Percentiles rank a stretch among this genome's conserved stretches.
These are phyloP conservation scores for Groenewaldozyma sp. DNA, from an alignment of 1,139 yeast genomes.

Conservation along the genomic window DNA sequence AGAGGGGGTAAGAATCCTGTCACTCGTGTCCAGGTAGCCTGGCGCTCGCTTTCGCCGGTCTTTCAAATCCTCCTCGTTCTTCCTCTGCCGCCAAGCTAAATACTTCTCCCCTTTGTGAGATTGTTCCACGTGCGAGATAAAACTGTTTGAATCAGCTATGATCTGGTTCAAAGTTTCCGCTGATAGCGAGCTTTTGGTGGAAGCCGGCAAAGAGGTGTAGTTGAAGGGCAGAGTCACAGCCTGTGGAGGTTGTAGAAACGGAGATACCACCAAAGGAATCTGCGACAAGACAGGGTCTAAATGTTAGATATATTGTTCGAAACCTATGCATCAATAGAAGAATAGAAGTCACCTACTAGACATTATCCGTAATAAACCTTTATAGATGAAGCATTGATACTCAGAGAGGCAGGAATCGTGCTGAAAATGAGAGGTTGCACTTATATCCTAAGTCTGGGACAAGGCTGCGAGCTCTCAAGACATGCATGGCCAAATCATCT, in stretches of 20 bases:
- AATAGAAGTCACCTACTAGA: slow-evolving; percentile 1
- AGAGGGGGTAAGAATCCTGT: slow-evolving; percentile 24
- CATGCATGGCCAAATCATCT: too few species aligned
- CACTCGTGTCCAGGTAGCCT: slow-evolving; percentile 33
- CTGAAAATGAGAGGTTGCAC: too few species aligned
- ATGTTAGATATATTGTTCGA: background rate
- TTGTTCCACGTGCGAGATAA: slow-evolving; percentile 18
- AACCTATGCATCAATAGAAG: background rate
- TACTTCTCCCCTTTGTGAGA: slow-evolving; percentile 24
- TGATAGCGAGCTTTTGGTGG: slow-evolving; percentile 18
- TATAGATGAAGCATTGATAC: too few species aligned
- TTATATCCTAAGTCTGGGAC: too few species aligned
- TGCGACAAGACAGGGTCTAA: slow-evolving; percentile 44
- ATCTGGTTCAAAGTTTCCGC: slow-evolving; percentile 22
- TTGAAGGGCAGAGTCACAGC: slow-evolving; percentile 47
- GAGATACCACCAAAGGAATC: slow-evolving; percentile 51
- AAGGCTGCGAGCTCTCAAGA: too few species aligned
- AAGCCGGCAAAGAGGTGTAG: slow-evolving; percentile 34
- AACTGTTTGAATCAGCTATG: slow-evolving; percentile 20
- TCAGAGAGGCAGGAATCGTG: too few species aligned
- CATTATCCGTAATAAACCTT: too few species aligned
- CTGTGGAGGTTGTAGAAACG: slow-evolving; percentile 47
- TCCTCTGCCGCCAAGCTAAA: slow-evolving; percentile 27
- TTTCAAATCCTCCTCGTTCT: slow-evolving; percentile 19
- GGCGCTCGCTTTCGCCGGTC: slow-evolving; percentile 35